Evolutionary conservation across 2,329 filamentous ascomycete species (phyloP), one percentile per base, ranked within the genome.

Genomic region (Beauveria australis): DNA sequence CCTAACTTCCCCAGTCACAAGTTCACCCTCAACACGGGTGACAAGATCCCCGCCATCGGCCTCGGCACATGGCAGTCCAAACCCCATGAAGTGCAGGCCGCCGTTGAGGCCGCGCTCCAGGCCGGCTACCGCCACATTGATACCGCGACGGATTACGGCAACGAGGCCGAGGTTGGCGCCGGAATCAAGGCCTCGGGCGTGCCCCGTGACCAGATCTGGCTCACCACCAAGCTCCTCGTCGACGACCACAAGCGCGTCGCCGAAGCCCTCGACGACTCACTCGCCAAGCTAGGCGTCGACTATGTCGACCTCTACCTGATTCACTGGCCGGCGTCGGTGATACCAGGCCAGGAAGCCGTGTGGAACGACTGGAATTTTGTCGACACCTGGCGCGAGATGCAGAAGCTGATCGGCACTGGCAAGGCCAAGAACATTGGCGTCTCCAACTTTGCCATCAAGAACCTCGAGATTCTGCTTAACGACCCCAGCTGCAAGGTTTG

Each of bases 191-290:
- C 81, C 53, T 82, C 83, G 3, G 85, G 84, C 33, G 81, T 89
- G 1, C 81, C 85, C n/a, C 81, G 87, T 26, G 76, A 80, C 60
- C 76, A 89, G 67, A 83, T 89, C 71, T 90, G 84, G 81, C 73
- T 89, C 61, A 93, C 90, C 57, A 91, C 89, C 67, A 95, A 94
- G 81, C 83, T 93, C 59, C 84, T 90, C 79, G 92, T 92, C 80
- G 81, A 87, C 55, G 89, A 86, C 82, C 89, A 92, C 76, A 85
- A 88, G 75, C 80, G 83, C 63, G 87, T 87, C 30, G 75, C 79
- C 44, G 82, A 87, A 69, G 87, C 81, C 26, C 77, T 89, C 60
- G 78, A 82, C 62, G 74, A 76, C 58, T 86, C 83, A 12, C 76
- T 89, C 61, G 78, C 82, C 70, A 81, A 80, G 66, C 77, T 89